Evolutionary conservation across 345 rosid species (phyloP).

Genomic region (Trapa incisa): DNA sequence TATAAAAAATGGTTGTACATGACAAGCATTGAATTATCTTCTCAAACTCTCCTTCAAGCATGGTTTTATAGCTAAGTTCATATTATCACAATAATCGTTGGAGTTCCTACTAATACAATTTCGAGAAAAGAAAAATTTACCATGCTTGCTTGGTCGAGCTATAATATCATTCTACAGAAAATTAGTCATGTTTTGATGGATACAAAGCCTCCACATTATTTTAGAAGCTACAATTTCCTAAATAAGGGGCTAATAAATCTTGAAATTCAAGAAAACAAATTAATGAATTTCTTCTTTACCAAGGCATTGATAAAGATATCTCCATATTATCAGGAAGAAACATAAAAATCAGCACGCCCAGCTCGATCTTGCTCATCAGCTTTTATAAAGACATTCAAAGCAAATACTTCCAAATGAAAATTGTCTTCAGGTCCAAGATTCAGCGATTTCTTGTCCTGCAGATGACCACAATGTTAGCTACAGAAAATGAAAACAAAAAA

Average conservation of each 20-base stretch:
- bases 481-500: background rate
- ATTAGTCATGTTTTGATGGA: background rate
- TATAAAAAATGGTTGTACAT: background rate
- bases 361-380: constrained; percentile 98
- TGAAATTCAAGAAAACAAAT: background rate
- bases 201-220: background rate
- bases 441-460: constrained; percentile 83
- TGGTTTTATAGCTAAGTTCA: background rate
- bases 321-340: background rate
- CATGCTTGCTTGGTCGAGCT: background rate
- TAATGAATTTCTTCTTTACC: background rate
- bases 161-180: background rate
- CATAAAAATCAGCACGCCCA: constrained; percentile 89
- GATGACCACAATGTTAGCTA: constrained; percentile 6
- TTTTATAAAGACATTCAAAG: constrained; percentile 73
- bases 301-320: background rate
- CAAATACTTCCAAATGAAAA: constrained; percentile 86
- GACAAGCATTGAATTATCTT: background rate
- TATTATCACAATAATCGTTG: background rate
- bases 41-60: background rate
- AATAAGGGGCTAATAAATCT: background rate
- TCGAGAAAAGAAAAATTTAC: background rate
- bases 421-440: constrained; percentile 70
- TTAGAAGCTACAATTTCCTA: background rate
- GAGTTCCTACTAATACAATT: background rate